These are phyloP conservation scores for Hymenoscyphus fraxineus DNA, from an alignment of 2,329 filamentous ascomycete species.

Conservation along the genomic window DNA sequence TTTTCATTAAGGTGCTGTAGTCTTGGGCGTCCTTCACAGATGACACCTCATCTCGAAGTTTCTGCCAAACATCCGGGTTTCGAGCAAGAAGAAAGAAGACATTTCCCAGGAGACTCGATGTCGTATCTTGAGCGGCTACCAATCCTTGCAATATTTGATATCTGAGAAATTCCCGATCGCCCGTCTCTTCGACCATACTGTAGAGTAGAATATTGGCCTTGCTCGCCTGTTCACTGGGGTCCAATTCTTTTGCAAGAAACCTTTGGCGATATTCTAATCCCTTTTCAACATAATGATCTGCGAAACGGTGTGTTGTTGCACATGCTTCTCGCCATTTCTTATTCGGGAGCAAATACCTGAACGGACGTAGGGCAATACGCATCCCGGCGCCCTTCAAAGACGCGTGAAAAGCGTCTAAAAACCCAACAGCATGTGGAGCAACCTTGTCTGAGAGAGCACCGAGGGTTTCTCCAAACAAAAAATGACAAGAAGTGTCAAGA, in stretches of 20 bases:
- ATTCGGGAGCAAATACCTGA: background rate
- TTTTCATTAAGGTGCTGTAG: too few relatives aligned
- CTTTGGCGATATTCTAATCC: background rate
- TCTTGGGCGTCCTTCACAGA: too few relatives aligned
- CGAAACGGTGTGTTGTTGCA: background rate
- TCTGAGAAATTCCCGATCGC: background rate
- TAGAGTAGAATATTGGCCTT: background rate
- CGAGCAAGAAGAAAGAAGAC: too few relatives aligned
- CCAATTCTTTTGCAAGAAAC: background rate
- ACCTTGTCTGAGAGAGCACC: background rate
- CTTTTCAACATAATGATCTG: constrained; percentile 6
- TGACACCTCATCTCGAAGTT: too few relatives aligned
- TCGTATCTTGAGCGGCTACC: too few relatives aligned
- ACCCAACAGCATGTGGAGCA: background rate
- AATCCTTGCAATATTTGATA: too few relatives aligned
- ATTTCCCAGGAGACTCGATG: too few relatives aligned
- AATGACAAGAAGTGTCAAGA: constrained; percentile 3
- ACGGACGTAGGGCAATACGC: background rate
- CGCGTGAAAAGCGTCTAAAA: constrained; percentile 1
- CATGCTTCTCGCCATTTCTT: constrained; percentile 3
- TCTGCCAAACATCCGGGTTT: too few relatives aligned
- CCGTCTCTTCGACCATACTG: background rate
- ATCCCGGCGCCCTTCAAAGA: background rate
- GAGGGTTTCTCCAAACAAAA: constrained; percentile 4
- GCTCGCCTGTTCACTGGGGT: background rate